A percentile compares a stretch with the other conserved stretches of the same genome.
Conservation (phyloP, 1,139 yeast species). For the Hyphopichia pseudoburtonii region DNA sequence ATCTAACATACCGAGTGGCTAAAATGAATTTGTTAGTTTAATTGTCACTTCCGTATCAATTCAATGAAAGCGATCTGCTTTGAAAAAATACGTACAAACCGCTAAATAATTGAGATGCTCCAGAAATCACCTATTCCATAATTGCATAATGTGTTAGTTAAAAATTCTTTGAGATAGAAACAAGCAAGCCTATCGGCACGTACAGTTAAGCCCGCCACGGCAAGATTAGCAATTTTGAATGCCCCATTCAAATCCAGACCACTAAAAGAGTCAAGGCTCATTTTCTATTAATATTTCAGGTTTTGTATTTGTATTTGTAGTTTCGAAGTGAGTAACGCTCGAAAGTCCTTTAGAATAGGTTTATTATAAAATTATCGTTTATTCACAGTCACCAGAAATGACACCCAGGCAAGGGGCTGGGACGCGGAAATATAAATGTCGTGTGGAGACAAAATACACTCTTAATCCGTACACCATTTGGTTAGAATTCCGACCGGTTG, state of each 20-base stretch:
- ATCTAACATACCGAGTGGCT: conserved; percentile 18
- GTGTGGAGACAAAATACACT: too few species aligned
- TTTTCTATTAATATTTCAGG: conserved; percentile 6
- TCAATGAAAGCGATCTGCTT: neutral
- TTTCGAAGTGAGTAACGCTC: too few species aligned
- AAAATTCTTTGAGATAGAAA: neutral
- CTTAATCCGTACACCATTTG: too few species aligned
- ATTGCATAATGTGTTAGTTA: conserved; percentile 15
- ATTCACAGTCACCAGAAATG: too few species aligned
- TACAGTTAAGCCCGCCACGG: conserved; percentile 62
- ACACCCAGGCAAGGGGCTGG: too few species aligned
- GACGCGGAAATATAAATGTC: too few species aligned
- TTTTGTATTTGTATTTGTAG: too few species aligned
- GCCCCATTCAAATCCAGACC: conserved; percentile 46
- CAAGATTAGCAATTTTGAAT: conserved; percentile 64
- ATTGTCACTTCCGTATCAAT: too few species aligned
- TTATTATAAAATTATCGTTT: too few species aligned
- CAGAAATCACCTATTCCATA: conserved; percentile 45
- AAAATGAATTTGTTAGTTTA: conserved; percentile 9
- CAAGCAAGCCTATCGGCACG: conserved; percentile 17
- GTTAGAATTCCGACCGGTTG: too few species aligned
- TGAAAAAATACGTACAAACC: conserved; percentile 46
- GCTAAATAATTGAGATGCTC: conserved; percentile 57
- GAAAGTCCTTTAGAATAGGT: too few species aligned
- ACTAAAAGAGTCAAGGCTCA: conserved; percentile 25